Percentiles rank a stretch among this genome's conserved stretches.
phyloP scores from a whole-genome alignment of 306 rosid genomes.

The Cucurbita moschata region DNA sequence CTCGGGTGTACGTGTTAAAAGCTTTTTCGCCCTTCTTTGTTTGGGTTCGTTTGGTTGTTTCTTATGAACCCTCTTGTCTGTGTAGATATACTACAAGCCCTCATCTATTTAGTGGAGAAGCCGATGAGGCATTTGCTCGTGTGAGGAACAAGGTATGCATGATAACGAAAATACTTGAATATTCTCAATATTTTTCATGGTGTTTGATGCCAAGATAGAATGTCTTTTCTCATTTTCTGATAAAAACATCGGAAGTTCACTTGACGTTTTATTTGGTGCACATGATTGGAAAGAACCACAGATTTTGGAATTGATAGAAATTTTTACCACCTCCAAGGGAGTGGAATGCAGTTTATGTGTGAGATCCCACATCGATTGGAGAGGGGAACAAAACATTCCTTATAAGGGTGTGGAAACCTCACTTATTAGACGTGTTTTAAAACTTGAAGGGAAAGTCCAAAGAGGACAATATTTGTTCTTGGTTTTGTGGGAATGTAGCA shows the following conservation, averaged over 20 bases:
- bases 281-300: background rate
- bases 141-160: conserved; percentile 62
- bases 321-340: background rate
- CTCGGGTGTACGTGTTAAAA: background rate
- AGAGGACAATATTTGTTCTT: background rate
- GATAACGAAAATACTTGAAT: background rate
- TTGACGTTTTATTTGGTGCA: background rate
- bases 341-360: background rate
- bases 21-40: background rate
- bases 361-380: too few species aligned
- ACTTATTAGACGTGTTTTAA: too few species aligned
- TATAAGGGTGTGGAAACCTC: too few species aligned
- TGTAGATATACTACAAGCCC: conserved; percentile 93
- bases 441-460: too few species aligned
- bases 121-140: conserved; percentile 71
- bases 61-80: background rate
- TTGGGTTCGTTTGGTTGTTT: background rate
- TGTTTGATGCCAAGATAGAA: background rate
- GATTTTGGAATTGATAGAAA: background rate
- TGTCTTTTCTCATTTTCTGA: background rate
- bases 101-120: conserved; percentile 69
- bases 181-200: background rate
- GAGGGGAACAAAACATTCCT: too few species aligned
- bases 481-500: background rate
- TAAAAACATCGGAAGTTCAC: background rate